Evolutionary conservation across 371 early-diverging fungal species (phyloP), one percentile per base, ranked within the genome.

Genomic region (Lichtheimia ornata): DNA sequence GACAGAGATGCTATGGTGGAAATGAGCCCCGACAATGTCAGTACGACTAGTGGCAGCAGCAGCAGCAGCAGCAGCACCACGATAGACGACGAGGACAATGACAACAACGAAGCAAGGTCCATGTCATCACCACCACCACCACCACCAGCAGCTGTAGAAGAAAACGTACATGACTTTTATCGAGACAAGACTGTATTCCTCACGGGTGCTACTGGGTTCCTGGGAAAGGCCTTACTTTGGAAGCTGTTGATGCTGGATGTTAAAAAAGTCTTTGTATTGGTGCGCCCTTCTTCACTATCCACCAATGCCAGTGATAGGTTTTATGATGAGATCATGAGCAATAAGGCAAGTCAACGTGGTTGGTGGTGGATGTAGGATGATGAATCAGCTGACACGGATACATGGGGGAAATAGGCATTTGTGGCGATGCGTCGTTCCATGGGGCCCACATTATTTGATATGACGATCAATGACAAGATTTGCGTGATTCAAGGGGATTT

Each of bases 151-250:
- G 18, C 50, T 12, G 25, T 49, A 17, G 45, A 43, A 41, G 18
- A 14, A 2, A 27, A 20, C 40, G 18, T 22, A 47, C 20, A 53
- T 28, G 53, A 65, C 9, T 77, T 74, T 49, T 74, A 79, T 59
- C 61, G 63, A 25, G 62, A 71, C 50, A 74, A 79, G 42, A 61
- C 71, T 25, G 67, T 88, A 43, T 70, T 88, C 30, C 53, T 88
- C 22, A 88, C 88, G 0, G 88, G 88, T 4, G 82, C 83, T 0
- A 85, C 88, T 1, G 88, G 86, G 5, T 88, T 84, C 60, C 70
- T 88, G 28, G 88, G 88, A 40, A 88, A 88, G 64, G 80, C 84
- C 0, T 61, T 86, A 7, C 65, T 88, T 4, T 84, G 84, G 73
- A 83, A 85, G 52, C 53, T 84, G 6, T 56, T 88, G 14, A 51